phyloP scores from a whole-genome alignment of 495 filamentous ascomycete genomes.

The Thozetella sp. region DNA sequence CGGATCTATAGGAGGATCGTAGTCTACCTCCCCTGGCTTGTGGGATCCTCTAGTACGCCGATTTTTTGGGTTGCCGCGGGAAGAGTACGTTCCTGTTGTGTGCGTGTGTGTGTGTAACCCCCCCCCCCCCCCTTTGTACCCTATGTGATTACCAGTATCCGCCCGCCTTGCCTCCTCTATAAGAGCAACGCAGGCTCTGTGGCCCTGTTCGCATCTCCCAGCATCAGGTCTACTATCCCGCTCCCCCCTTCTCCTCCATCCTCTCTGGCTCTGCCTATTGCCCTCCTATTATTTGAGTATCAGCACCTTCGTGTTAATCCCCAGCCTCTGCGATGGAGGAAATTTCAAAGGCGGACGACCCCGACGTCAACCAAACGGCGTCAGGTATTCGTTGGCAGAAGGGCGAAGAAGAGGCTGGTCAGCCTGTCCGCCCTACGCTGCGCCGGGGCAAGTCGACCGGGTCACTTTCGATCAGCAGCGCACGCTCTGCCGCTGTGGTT shows the following conservation, averaged over 20 bases:
- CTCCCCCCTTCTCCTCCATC: background rate
- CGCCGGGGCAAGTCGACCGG: slow-evolving; percentile 27
- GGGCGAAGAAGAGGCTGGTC: slow-evolving; percentile 23
- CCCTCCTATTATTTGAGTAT: background rate
- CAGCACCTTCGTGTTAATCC: background rate
- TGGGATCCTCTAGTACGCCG: too few relatives aligned
- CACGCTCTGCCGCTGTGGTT: slow-evolving; percentile 29
- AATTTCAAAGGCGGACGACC: background rate
- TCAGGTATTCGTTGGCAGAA: slow-evolving; percentile 33
- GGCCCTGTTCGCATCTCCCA: too few relatives aligned
- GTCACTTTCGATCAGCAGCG: slow-evolving; percentile 38
- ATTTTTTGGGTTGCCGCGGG: too few relatives aligned
- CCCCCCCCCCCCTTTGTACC: too few relatives aligned
- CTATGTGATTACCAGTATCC: background rate
- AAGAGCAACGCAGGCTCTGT: too few relatives aligned
- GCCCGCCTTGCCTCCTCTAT: background rate
- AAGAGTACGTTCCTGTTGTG: background rate
- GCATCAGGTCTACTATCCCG: too few relatives aligned
- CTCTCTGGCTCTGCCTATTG: background rate
- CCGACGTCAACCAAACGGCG: background rate
- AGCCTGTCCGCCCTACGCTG: slow-evolving; percentile 13
- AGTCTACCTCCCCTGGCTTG: background rate
- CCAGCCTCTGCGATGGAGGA: background rate
- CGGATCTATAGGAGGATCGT: background rate
- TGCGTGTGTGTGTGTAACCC: background rate